Percentiles rank a stretch among this genome's conserved stretches.
phyloP scores from a whole-genome alignment of 1,284 basidiomycete genomes.

The Takashimella tepidaria region DNA sequence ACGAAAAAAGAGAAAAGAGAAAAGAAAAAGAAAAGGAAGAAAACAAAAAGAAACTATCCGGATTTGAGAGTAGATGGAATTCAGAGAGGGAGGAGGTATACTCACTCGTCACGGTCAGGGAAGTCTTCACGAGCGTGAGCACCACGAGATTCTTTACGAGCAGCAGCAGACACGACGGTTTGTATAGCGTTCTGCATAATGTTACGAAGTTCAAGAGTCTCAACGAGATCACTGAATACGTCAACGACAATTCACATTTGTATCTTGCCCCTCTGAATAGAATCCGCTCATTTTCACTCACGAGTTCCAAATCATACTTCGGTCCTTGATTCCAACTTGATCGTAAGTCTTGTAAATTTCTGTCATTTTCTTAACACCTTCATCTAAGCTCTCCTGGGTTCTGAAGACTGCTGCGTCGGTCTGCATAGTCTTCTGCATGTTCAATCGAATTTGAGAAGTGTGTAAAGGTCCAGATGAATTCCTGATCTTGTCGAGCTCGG shows the following conservation, averaged over 20 bases:
- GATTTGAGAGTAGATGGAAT: no score
- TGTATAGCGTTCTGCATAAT: constrained; percentile 91
- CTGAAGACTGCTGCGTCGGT: constrained; percentile 86
- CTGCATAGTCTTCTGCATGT: constrained; percentile 99
- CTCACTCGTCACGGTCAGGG: constrained; percentile 64
- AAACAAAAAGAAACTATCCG: neutral
- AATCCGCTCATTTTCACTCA: constrained; percentile 48
- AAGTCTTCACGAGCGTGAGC: constrained; percentile 97
- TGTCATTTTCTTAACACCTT: constrained; percentile 83
- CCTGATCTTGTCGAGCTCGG: constrained; percentile 85
- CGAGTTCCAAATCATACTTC: constrained; percentile 99
- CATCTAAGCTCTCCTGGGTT: constrained; percentile 83
- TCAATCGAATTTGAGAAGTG: constrained; percentile 84
- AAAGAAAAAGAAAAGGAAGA: constrained; percentile 1
- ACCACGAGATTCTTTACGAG: constrained; percentile 93
- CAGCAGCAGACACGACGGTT: constrained; percentile 91
- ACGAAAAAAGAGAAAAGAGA: neutral
- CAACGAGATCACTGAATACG: constrained; percentile 66
- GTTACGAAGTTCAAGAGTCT: constrained; percentile 96
- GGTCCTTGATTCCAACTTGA: constrained; percentile 92
- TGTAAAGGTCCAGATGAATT: constrained; percentile 74
- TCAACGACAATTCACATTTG: neutral
- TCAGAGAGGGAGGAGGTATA: constrained; percentile 17
- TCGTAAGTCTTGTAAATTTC: constrained; percentile 82
- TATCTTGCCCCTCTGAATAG: no score